A percentile compares a stretch with the other conserved stretches of the same genome.
Conservation (phyloP, 495 filamentous ascomycete species). For the Talaromyces thailandensis region DNA sequence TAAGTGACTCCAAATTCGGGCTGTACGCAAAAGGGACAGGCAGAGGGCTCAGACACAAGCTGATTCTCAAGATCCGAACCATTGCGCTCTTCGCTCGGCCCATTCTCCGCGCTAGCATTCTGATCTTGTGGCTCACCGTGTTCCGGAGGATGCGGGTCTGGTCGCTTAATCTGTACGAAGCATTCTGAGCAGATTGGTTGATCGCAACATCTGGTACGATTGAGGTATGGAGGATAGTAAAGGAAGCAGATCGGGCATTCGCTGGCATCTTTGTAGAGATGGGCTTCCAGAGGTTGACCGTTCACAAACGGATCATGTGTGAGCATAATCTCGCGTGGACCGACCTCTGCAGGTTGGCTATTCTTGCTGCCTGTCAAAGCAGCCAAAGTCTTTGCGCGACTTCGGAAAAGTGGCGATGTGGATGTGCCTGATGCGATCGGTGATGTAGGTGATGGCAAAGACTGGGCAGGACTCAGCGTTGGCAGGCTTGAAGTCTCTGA, state of each 20-base stretch:
- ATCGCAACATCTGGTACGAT: constrained; percentile 90
- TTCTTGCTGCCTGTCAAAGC: constrained; percentile 63
- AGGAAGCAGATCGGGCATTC: constrained; percentile 98
- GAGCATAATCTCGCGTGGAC: constrained; percentile 68
- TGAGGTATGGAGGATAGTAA: constrained; percentile 93
- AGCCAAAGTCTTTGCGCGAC: constrained; percentile 76
- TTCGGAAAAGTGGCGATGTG: constrained; percentile 53
- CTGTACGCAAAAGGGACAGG: constrained; percentile 91
- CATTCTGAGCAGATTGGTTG: constrained; percentile 98
- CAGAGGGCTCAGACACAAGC: constrained; percentile 83
- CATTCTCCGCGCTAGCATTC: constrained; percentile 32
- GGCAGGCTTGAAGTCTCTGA: constrained; percentile 54
- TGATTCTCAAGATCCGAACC: constrained; percentile 47
- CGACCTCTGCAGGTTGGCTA: constrained; percentile 57
- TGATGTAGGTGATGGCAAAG: constrained; percentile 40
- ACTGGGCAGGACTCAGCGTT: constrained; percentile 35
- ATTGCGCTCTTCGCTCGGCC: constrained; percentile 23
- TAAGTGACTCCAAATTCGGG: constrained; percentile 94
- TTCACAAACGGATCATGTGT: constrained; percentile 83
- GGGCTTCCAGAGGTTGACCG: constrained; percentile 83
- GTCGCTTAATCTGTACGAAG: constrained; percentile 96
- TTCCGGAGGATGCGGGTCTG: constrained; percentile 92
- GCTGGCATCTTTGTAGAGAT: constrained; percentile 78
- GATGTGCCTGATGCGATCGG: constrained; percentile 50
- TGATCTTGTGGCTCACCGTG: constrained; percentile 49